phyloP scores from a whole-genome alignment of 192 early-diverging fungal species.

The Coemansia sp. region DNA sequence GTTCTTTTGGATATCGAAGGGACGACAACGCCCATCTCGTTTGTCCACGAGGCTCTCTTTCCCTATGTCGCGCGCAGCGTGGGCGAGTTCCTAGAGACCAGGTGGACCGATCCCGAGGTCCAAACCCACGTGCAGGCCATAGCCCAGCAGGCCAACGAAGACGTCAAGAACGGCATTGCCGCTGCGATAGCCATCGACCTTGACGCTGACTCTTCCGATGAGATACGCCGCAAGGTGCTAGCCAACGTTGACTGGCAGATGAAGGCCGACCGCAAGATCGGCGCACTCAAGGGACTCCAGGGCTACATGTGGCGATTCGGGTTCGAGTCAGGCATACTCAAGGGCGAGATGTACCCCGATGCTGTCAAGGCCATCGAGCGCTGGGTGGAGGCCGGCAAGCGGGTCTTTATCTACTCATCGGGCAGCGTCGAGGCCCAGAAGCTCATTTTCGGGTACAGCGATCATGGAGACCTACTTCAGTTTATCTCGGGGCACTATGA shows the following conservation, averaged over 20 bases:
- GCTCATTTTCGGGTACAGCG: constrained; percentile 80
- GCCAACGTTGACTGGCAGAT: constrained; percentile 82
- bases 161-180: constrained; percentile 12
- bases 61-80: constrained; percentile 75
- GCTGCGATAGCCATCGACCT: constrained; percentile 22
- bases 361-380: constrained; percentile 72
- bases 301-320: constrained; percentile 96
- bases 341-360: constrained; percentile 81
- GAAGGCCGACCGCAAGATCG: constrained; percentile 83
- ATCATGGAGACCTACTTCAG: constrained; percentile 72
- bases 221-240: constrained; percentile 21
- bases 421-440: constrained; percentile 94
- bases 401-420: constrained; percentile 94
- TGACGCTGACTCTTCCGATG: constrained; percentile 4
- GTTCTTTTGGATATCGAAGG: constrained; percentile 89
- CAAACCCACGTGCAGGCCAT: constrained; percentile 55
- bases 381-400: constrained; percentile 63
- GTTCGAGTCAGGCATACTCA: constrained; percentile 71
- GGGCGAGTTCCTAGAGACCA: constrained; percentile 61
- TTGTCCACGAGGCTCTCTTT: constrained; percentile 93
- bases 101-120: constrained; percentile 53
- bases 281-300: constrained; percentile 84
- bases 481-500: constrained; percentile 89
- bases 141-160: constrained; percentile 50
- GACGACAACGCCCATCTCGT: constrained; percentile 94